Evolutionary conservation across 2,329 filamentous ascomycete species (phyloP).

Genomic region (Malbranchea zuffiana): DNA sequence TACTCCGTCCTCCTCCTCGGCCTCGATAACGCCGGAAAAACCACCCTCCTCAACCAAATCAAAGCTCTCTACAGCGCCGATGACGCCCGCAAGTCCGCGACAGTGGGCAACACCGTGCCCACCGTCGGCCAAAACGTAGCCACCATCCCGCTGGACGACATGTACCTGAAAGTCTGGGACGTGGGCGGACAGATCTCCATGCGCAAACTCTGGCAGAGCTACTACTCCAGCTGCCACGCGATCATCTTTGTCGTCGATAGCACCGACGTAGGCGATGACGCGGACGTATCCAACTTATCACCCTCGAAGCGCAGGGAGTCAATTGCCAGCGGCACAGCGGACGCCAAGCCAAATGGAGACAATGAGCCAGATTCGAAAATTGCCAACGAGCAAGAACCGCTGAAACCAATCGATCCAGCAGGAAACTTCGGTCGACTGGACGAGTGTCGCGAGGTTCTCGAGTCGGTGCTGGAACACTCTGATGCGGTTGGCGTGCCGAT

Average conservation of each 20-base stretch:
- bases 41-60: constrained; percentile 92
- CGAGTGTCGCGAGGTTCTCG: constrained; percentile 80
- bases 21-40: constrained; percentile 97
- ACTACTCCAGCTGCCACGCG: constrained; percentile 87
- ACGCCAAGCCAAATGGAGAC: constrained; percentile 1
- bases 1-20: constrained; percentile 95
- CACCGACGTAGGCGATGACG: constrained; percentile 74
- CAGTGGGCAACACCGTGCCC: constrained; percentile 74
- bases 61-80: constrained; percentile 63
- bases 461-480: constrained; percentile 75
- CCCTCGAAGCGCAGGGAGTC: constrained; percentile 1
- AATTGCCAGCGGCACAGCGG: constrained; percentile 8
- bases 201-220: constrained; percentile 86
- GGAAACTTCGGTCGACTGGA: constrained; percentile 51
- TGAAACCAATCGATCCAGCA: constrained; percentile 27
- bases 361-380: background rate
- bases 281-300: constrained; percentile 48
- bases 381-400: constrained; percentile 23
- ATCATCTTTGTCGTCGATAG: constrained; percentile 97
- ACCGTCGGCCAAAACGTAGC: constrained; percentile 96
- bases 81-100: constrained; percentile 49
- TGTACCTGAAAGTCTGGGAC: constrained; percentile 98
- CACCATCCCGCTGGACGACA: constrained; percentile 78
- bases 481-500: constrained; percentile 88
- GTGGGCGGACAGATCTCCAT: constrained; percentile 87